Base-by-base conservation (phyloP, 495 filamentous ascomycete genomes). In the Hypoxylon lenormandii region DNA sequence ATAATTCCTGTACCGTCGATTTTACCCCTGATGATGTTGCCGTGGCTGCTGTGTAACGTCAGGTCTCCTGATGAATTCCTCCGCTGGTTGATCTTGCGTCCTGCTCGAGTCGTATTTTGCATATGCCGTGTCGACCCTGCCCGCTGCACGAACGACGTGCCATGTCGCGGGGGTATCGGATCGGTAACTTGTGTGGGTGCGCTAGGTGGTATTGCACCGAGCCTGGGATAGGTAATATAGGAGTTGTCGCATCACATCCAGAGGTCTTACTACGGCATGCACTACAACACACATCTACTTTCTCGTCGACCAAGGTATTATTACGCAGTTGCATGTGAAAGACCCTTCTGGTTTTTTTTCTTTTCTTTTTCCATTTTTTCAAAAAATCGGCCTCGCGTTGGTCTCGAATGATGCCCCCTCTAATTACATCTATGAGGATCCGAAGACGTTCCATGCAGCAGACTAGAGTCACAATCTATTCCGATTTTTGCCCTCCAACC, bases 391-490 rank as follows among this genome's bases (percentile, higher is more conserved):
- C 62, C 52, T 71, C 57, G 68, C 62, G 66, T 66, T 55, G 62
- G 68, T 71, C 68, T 71, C 62, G 62, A 66, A 63, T 66, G 52
- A 62, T 66, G 50, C 68, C 62, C 62, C 68, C 68, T 71, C 68
- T 71, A 71, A 71, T 4, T 45, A 66, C 62, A 60, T 68, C 69
- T 72, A 72, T 72, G 69, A 72, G 69, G 69, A 72, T 69, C 64
- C 60, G 69, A 56, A 72, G 69, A 68, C 69, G 37, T 71, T 28
- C 68, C 68, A 72, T 72, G 69, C 69, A 72, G 69, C 69, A 68
- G 69, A 72, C 69, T 72, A 68, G 64, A 72, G 59, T 69, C 69
- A 72, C 69, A 72, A 68, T 72, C 69, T 72, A 72, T 72, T 64
- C 59, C 59, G 43, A 60, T 56, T 72, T 68, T 72, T 69, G 54